These are phyloP conservation scores for Parathielavia appendiculata DNA, from an alignment of 495 filamentous ascomycete species.

Conservation along the genomic window DNA sequence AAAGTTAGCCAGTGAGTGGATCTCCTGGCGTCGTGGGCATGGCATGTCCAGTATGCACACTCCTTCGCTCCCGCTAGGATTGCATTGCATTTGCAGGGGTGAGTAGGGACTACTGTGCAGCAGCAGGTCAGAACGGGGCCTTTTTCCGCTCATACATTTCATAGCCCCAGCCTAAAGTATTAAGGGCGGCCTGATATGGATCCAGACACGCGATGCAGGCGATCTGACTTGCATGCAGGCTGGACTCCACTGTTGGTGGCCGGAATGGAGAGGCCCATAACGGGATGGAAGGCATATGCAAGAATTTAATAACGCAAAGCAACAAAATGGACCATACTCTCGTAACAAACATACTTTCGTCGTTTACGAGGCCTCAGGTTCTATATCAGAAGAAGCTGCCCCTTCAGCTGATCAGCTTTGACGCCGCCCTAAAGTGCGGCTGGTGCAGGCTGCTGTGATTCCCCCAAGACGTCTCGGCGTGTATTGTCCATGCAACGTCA, in stretches of 20 bases:
- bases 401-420: background rate
- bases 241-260: too few relatives aligned
- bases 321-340: too few relatives aligned
- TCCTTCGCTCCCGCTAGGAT: background rate
- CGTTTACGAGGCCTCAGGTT: background rate
- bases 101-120: too few relatives aligned
- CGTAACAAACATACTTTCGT: too few relatives aligned
- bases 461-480: background rate
- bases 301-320: too few relatives aligned
- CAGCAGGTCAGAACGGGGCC: background rate
- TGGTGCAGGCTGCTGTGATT: background rate
- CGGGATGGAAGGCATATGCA: too few relatives aligned
- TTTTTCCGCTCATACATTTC: constrained; percentile 6
- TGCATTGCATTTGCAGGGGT: background rate
- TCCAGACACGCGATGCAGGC: background rate
- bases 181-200: background rate
- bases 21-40: background rate
- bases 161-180: background rate
- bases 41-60: background rate
- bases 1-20: too few relatives aligned
- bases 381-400: background rate
- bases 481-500: background rate
- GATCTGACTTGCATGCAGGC: background rate
- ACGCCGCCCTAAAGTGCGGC: background rate
- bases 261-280: too few relatives aligned